Evolutionary conservation across 352 stramenopile genomes (phyloP).

Genomic region (Peronosclerospora sorghi): DNA sequence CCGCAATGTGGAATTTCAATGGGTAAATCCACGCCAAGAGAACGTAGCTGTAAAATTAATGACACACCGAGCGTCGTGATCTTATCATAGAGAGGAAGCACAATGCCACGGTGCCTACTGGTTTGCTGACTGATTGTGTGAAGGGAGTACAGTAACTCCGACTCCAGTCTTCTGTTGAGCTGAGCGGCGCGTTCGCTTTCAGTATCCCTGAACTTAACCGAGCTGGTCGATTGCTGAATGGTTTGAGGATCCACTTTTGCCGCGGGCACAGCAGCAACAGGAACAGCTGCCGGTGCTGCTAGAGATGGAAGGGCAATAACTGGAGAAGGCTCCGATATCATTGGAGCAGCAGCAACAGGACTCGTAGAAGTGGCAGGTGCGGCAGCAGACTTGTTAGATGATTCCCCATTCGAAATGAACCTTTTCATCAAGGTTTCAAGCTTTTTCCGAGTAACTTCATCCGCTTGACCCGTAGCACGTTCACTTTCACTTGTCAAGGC

Average conservation of each 20-base stretch:
- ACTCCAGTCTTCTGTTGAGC: conserved; percentile 19
- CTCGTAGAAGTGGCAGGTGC: background rate
- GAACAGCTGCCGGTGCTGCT: background rate
- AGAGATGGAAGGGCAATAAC: too few species aligned
- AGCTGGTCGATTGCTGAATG: conserved; percentile 5
- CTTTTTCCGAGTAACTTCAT: conserved; percentile 9
- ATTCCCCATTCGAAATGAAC: conserved; percentile 1
- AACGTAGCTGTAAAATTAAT: conserved; percentile 48
- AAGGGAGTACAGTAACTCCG: conserved; percentile 19
- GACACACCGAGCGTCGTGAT: conserved; percentile 50
- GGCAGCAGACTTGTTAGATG: conserved; percentile 7
- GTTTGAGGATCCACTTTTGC: conserved; percentile 2
- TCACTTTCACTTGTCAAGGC: conserved; percentile 16
- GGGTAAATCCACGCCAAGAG: conserved; percentile 36
- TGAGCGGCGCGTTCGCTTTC: conserved; percentile 9
- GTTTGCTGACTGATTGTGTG: conserved; percentile 19
- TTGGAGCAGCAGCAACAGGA: background rate
- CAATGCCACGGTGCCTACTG: conserved; percentile 30
- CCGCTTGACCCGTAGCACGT: conserved; percentile 9
- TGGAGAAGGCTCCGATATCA: background rate
- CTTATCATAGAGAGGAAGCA: conserved; percentile 55
- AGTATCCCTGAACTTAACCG: conserved; percentile 9
- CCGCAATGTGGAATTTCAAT: conserved; percentile 63
- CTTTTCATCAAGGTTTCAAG: conserved; percentile 13
- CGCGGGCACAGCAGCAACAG: background rate